These are phyloP conservation scores for Grosmannia penicillata DNA, from an alignment of 2,329 filamentous ascomycete genomes.

Conservation along the genomic window DNA sequence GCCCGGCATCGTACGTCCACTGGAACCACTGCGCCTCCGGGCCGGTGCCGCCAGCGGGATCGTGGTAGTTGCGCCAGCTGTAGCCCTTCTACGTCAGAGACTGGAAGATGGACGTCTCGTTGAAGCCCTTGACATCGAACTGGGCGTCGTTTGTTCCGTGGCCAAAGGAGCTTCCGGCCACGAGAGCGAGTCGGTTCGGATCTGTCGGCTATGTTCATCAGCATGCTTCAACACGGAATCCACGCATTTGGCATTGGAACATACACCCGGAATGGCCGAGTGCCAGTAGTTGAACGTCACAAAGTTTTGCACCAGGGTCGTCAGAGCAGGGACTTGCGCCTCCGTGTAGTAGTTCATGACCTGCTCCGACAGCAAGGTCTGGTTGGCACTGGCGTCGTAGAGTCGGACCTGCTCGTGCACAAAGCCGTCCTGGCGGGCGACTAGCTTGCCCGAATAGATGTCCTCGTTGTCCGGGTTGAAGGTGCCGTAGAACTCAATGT, in stretches of 20 bases:
- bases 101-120: conserved; percentile 24
- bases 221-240: background rate
- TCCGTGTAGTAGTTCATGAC: conserved; percentile 30
- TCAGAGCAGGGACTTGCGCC: conserved; percentile 24
- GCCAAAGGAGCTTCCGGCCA: conserved; percentile 16
- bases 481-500: conserved; percentile 26
- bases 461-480: conserved; percentile 22
- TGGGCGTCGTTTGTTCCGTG: conserved; percentile 15
- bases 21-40: conserved; percentile 28
- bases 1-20: conserved; percentile 22
- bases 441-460: conserved; percentile 8
- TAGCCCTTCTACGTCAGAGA: conserved; percentile 22
- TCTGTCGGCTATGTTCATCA: conserved; percentile 19
- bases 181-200: conserved; percentile 22
- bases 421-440: conserved; percentile 18
- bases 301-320: conserved; percentile 24
- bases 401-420: conserved; percentile 23
- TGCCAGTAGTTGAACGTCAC: conserved; percentile 29
- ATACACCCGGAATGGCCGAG: conserved; percentile 24
- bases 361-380: conserved; percentile 19
- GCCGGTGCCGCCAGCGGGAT: conserved; percentile 18
- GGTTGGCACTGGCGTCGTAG: conserved; percentile 18
- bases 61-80: conserved; percentile 29
- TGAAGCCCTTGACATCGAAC: conserved; percentile 14
- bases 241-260: background rate